Evolutionary conservation across 768 basidiomycete genomes (phyloP).

Genomic region (Termitomyces bulborhizus): DNA sequence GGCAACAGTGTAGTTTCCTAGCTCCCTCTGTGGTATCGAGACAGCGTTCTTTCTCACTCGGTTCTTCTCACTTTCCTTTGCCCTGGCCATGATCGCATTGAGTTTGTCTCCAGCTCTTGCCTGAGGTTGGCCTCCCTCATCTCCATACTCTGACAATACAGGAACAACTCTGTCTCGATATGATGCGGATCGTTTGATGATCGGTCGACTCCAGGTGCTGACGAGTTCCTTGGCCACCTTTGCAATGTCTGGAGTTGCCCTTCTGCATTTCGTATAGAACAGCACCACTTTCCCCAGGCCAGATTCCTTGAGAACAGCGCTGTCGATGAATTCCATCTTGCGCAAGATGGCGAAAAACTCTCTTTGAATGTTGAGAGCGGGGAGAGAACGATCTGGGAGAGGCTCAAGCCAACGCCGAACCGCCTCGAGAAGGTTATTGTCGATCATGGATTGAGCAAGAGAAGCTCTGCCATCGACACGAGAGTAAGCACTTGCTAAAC

Average conservation of each 20-base stretch:
- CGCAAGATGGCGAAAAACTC: constrained; percentile 79
- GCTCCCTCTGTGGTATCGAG: constrained; percentile 69
- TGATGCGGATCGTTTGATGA: constrained; percentile 83
- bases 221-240: constrained; percentile 83
- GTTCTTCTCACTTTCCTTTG: constrained; percentile 61
- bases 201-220: constrained; percentile 82
- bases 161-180: constrained; percentile 73
- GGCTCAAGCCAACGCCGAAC: constrained; percentile 93
- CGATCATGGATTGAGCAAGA: constrained; percentile 86
- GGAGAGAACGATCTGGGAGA: constrained; percentile 85
- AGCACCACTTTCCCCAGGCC: constrained; percentile 83
- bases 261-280: constrained; percentile 95
- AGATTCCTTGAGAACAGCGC: constrained; percentile 83
- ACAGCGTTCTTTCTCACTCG: constrained; percentile 75
- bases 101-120: constrained; percentile 40
- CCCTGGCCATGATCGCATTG: constrained; percentile 63
- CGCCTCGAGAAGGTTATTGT: constrained; percentile 90
- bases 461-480: constrained; percentile 51
- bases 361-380: constrained; percentile 92
- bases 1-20: constrained; percentile 77
- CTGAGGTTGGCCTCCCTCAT: constrained; percentile 27
- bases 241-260: constrained; percentile 76
- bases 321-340: constrained; percentile 93
- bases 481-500: constrained; percentile 1
- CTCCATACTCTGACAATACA: constrained; percentile 35